Evolutionary conservation across 176 grass and related monocot genomes (phyloP).

Genomic region (Phyllostachys edulis): DNA sequence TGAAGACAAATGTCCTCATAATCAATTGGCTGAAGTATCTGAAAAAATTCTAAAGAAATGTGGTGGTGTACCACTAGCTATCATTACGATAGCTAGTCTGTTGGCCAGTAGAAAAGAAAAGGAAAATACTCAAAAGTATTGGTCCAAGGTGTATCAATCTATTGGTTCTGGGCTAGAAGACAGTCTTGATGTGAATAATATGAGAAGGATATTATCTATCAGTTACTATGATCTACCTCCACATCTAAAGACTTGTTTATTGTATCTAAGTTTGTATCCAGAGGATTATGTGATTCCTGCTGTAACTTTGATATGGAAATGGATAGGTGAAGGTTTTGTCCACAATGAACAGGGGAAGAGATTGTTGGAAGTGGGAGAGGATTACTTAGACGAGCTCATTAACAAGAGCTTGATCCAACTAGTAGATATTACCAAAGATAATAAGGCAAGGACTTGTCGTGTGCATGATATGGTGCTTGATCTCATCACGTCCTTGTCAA

Average conservation of each 20-base stretch:
- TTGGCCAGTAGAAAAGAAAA: background rate
- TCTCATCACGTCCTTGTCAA: conserved; percentile 15
- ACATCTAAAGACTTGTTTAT: conserved; percentile 3
- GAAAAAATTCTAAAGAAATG: no score
- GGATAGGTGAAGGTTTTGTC: conserved; percentile 28
- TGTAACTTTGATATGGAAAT: background rate
- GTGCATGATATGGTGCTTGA: conserved; percentile 35
- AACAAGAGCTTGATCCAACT: conserved; percentile 1
- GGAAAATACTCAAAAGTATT: background rate
- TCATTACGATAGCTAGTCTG: background rate
- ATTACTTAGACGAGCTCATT: background rate
- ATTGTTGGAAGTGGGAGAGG: background rate
- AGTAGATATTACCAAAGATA: fast-evolving
- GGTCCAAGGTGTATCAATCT: background rate
- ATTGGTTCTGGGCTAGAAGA: background rate
- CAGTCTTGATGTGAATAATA: background rate
- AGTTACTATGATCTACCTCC: conserved; percentile 3
- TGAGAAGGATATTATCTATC: conserved; percentile 14
- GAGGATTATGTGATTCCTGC: background rate
- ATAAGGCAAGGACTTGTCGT: fast-evolving
- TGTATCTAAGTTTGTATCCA: background rate
- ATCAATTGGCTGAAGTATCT: no score
- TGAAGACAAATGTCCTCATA: no score
- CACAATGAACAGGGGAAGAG: background rate
- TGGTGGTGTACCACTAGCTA: no score